Evolutionary conservation across 2,329 filamentous ascomycete genomes (phyloP).

Genomic region (Alternaria triticina): DNA sequence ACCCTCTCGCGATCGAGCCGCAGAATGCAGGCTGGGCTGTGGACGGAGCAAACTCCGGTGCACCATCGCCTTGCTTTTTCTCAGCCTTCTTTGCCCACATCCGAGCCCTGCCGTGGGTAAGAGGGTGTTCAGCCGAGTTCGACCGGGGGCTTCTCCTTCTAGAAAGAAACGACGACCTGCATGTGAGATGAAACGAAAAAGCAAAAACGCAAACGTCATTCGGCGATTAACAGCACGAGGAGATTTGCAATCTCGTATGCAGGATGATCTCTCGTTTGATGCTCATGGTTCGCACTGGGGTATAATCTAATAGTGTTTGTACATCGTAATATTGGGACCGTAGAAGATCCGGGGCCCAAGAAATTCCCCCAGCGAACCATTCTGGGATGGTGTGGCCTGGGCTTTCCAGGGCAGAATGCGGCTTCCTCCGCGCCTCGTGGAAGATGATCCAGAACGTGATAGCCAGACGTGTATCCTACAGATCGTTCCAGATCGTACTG

Average conservation of each 20-base stretch:
- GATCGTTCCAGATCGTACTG: conserved; percentile 3
- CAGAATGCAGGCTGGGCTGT: neutral
- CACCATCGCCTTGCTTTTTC: conserved; percentile 1
- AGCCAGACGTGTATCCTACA: neutral
- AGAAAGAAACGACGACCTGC: neutral
- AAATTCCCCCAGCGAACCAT: neutral
- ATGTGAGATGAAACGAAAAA: conserved; percentile 5
- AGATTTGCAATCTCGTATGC: conserved; percentile 9
- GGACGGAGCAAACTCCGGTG: neutral
- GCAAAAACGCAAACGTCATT: conserved; percentile 6
- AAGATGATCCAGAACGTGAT: neutral
- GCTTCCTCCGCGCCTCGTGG: neutral
- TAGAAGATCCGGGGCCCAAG: neutral
- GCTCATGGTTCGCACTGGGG: conserved; percentile 1
- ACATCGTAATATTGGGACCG: neutral
- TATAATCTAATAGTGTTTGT: neutral
- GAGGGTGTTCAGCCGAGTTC: conserved; percentile 11
- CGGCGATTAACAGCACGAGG: neutral
- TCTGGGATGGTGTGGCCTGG: neutral
- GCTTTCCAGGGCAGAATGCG: neutral
- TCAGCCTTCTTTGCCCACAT: neutral
- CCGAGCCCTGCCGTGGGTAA: neutral
- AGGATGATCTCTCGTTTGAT: neutral
- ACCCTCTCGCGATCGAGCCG: neutral
- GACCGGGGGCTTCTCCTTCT: neutral